These are phyloP conservation scores for Brassica rapa DNA, from an alignment of 345 rosid genomes.

Conservation along the genomic window DNA sequence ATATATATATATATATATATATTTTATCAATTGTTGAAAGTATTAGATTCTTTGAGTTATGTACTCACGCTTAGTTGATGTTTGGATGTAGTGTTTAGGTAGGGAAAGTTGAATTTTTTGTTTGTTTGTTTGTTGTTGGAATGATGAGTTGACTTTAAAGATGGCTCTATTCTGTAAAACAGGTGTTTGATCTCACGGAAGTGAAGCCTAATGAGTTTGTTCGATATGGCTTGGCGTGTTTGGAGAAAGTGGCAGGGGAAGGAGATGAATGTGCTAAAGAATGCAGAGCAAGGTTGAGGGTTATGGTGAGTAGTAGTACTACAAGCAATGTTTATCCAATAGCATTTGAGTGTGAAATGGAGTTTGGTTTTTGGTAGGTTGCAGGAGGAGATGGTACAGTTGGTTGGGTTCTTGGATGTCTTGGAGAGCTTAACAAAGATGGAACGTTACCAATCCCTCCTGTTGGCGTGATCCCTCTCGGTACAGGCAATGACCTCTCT, in stretches of 20 bases:
- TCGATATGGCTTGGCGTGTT: slow-evolving; percentile 66
- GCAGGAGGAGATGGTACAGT: slow-evolving; percentile 99
- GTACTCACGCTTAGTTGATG: slow-evolving; percentile 11
- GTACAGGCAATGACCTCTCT: slow-evolving; percentile 94
- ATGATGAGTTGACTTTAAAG: slow-evolving; percentile 10
- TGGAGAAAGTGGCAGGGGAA: slow-evolving; percentile 64
- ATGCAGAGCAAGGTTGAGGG: slow-evolving; percentile 63
- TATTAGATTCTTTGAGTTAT: background rate
- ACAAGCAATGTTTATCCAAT: background rate
- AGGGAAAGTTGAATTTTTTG: background rate
- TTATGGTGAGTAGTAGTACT: slow-evolving; percentile 58
- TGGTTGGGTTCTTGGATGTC: slow-evolving; percentile 95
- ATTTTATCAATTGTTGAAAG: background rate
- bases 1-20: too few relatives aligned
- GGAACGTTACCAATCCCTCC: slow-evolving; percentile 76
- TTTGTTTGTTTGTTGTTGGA: background rate
- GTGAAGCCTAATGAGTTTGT: slow-evolving; percentile 92
- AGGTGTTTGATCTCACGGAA: slow-evolving; percentile 82
- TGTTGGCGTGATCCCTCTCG: slow-evolving; percentile 86
- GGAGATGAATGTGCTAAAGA: slow-evolving; percentile 88
- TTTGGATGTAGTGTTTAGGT: slow-evolving; percentile 19
- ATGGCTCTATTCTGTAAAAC: slow-evolving; percentile 19
- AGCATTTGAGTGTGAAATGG: background rate
- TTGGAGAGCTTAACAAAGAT: slow-evolving; percentile 62
- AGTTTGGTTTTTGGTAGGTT: slow-evolving; percentile 53